Evolutionary conservation across 1,139 yeast species (phyloP).

Genomic region (Candida sojae): DNA sequence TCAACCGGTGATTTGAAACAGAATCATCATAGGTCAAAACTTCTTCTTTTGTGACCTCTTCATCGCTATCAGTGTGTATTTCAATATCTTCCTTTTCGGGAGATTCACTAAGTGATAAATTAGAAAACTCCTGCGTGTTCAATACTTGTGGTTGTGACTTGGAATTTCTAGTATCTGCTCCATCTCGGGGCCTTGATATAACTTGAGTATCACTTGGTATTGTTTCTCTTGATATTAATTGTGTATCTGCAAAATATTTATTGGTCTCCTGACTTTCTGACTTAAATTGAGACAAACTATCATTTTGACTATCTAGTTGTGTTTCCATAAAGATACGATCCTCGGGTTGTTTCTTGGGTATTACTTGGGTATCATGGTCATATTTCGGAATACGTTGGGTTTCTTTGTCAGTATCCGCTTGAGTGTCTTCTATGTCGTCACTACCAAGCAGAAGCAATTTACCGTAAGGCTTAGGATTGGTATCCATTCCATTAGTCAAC

Average conservation of each 20-base stretch:
- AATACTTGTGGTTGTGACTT: slow-evolving; percentile 20
- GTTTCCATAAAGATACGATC: background rate
- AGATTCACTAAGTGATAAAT: slow-evolving; percentile 1
- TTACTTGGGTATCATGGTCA: slow-evolving; percentile 10
- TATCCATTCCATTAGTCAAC: background rate
- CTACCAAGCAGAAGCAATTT: background rate
- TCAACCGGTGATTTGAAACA: slow-evolving; percentile 11
- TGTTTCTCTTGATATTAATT: background rate
- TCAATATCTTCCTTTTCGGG: slow-evolving; percentile 7
- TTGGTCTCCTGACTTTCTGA: background rate
- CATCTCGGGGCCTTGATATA: background rate
- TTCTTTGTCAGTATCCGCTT: background rate
- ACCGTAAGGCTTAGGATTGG: slow-evolving; percentile 1
- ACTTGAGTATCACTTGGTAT: background rate
- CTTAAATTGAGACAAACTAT: background rate
- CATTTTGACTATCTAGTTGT: background rate
- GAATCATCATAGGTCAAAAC: slow-evolving; percentile 17
- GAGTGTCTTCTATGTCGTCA: background rate
- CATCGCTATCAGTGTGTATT: slow-evolving; percentile 11
- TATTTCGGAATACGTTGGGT: slow-evolving; percentile 5
- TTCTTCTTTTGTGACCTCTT: slow-evolving; percentile 13
- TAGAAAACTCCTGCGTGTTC: slow-evolving; percentile 20
- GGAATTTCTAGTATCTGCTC: background rate
- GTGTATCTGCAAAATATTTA: background rate
- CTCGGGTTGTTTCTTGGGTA: background rate